Evolutionary conservation across 1,284 basidiomycete species (phyloP), one percentile per base, ranked within the genome.

Genomic region (Austropuccinia psidii): DNA sequence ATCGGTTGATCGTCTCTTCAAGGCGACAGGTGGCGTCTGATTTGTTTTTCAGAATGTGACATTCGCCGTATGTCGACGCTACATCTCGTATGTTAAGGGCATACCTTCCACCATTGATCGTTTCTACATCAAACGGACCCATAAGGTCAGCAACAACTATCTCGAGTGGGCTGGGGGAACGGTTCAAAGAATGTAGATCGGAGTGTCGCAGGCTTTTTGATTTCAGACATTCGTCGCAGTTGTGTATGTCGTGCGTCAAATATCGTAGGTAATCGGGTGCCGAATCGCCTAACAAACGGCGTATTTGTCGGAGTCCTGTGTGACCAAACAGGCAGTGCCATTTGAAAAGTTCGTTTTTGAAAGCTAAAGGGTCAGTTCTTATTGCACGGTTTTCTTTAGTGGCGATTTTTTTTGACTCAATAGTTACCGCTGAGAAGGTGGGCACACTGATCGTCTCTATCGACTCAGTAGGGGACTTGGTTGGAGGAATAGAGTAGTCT

Each of bases 81-180:
- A 57, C 2, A 43, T 68, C 49, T 29, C 66, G 39, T 33, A 68
- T 41, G 33, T 49, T 43, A 4, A 68, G 35, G 2, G 45, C 37
- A 45, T 55, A 68, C 13, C 17, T 24, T 11, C 33, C 52, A 1
- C 37, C n/a, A 21, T 13, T 41, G 27, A 57, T 55, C 8, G 62
- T 43, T 4, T 19, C 17, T 17, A 49, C 29, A 11, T 62, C 60
- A 37, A 66, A 49, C 6, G 66, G 66, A 39, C 66, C 66, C 35
- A 69, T 69, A 5, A 69, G 27, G 21, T 69, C 66, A 21, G n/a
- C 39, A 15, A 37, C 54, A 21, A 69, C 54, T 2, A 69, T 58
- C 5, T 55, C 39, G 0, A 69, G 27, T 2, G 2, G 9, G 0
- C 37, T 47, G 0, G 35, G 5, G 3, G 29, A 33, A 1, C 39